Evolutionary conservation across 139 green algal species (phyloP).

Genomic region (Eudorina sp.): DNA sequence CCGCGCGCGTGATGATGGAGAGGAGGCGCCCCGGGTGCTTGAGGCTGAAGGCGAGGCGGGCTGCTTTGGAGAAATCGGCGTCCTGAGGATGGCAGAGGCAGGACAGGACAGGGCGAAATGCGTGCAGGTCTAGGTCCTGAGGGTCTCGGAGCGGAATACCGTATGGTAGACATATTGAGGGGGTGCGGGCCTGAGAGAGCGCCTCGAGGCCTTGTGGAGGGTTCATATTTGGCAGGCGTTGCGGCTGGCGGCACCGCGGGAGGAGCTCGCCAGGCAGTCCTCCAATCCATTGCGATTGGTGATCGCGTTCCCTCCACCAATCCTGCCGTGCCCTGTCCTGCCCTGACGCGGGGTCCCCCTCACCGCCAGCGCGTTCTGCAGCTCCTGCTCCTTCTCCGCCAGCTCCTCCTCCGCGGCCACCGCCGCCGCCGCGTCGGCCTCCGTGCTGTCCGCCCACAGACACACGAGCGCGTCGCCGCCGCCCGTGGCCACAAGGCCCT

Average conservation of each 20-base stretch:
- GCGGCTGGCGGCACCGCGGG: too few relatives aligned
- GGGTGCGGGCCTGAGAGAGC: too few relatives aligned
- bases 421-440: slow-evolving; percentile 66
- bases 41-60: slow-evolving; percentile 88
- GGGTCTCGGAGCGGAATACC: too few relatives aligned
- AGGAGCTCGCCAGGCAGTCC: too few relatives aligned
- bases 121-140: too few relatives aligned
- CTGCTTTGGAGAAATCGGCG: slow-evolving; percentile 77
- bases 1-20: slow-evolving; percentile 69
- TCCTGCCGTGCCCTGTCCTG: background rate
- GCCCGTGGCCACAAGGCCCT: slow-evolving; percentile 63
- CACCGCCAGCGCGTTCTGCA: slow-evolving; percentile 87
- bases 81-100: slow-evolving; percentile 65
- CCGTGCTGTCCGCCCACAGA: slow-evolving; percentile 90
- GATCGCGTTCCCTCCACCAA: background rate
- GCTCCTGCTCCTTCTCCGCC: slow-evolving; percentile 81
- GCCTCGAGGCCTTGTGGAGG: too few relatives aligned
- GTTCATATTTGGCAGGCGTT: too few relatives aligned
- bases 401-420: slow-evolving; percentile 65
- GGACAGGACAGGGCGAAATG: too few relatives aligned
- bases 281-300: too few relatives aligned
- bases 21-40: slow-evolving; percentile 85
- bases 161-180: too few relatives aligned
- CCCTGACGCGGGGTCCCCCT: background rate
- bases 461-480: slow-evolving; percentile 84